A percentile compares a stretch with the other conserved stretches of the same genome.
Evolutionary conservation across 495 filamentous ascomycete genomes (phyloP).

Genomic region (Choiromyces venosus): DNA sequence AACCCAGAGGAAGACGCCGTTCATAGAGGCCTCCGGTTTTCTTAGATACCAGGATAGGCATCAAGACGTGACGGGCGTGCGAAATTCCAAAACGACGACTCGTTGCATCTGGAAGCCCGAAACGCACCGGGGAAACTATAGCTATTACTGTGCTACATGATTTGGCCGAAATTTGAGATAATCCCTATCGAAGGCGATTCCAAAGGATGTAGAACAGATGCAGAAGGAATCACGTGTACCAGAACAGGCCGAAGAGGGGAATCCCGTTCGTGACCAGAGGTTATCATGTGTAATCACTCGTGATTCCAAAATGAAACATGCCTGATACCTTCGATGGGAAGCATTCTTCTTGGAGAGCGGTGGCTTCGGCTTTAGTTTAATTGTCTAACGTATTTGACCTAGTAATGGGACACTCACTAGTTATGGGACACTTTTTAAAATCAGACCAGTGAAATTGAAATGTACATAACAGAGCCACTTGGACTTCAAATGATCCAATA

Average conservation of each 20-base stretch:
- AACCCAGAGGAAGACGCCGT: background rate
- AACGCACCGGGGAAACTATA: background rate
- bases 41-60: background rate
- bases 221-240: background rate
- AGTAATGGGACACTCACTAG: no score
- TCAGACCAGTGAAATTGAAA: no score
- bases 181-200: background rate
- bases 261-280: background rate
- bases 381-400: no score
- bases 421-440: no score
- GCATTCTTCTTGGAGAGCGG: no score
- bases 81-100: background rate
- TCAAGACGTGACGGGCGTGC: background rate
- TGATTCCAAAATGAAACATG: background rate
- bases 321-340: background rate
- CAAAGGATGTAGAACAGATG: background rate
- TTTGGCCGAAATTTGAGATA: background rate
- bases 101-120: no score
- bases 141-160: background rate
- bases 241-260: background rate
- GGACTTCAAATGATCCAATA: no score
- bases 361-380: no score
- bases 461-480: no score
- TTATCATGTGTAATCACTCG: background rate
- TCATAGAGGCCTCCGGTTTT: background rate